These are phyloP conservation scores for Candida boleticola DNA, from an alignment of 805 yeast species.

Conservation along the genomic window DNA sequence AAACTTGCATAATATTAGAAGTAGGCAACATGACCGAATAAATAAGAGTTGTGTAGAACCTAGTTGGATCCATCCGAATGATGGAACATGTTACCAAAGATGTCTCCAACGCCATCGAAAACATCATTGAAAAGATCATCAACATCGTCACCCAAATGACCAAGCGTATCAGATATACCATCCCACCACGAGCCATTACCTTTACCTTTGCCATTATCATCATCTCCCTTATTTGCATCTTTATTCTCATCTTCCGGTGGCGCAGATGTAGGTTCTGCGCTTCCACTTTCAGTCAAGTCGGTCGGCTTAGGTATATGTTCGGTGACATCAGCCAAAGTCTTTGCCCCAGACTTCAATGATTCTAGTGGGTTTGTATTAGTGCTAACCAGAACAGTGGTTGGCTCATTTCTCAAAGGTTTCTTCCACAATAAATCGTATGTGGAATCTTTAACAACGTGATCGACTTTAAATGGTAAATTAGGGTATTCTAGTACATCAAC, in stretches of 20 bases:
- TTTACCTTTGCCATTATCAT: constrained; percentile 4
- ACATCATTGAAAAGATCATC: constrained; percentile 15
- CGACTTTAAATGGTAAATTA: constrained; percentile 44
- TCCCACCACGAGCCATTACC: constrained; percentile 4
- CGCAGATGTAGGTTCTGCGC: background rate
- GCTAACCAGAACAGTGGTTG: constrained; percentile 15
- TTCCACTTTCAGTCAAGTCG: constrained; percentile 13
- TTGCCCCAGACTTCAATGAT: constrained; percentile 24
- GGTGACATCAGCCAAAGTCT: constrained; percentile 14
- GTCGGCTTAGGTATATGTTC: constrained; percentile 25
- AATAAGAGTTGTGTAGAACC: background rate
- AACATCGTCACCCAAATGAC: constrained; percentile 14
- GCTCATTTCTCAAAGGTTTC: constrained; percentile 7
- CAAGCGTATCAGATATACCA: constrained; percentile 15
- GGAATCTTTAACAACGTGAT: constrained; percentile 44
- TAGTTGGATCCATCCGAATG: constrained; percentile 2
- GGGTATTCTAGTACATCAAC: constrained; percentile 48
- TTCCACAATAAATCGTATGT: constrained; percentile 50
- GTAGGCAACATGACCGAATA: background rate
- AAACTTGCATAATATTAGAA: too few relatives aligned
- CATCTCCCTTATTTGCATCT: background rate
- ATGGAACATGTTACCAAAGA: constrained; percentile 14
- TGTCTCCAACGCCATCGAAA: constrained; percentile 13
- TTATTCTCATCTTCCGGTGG: background rate
- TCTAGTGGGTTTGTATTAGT: constrained; percentile 22